A percentile compares a stretch with the other conserved stretches of the same genome.
Conservation (phyloP, 441 rosid genomes). For the Adansonia grandidieri region DNA sequence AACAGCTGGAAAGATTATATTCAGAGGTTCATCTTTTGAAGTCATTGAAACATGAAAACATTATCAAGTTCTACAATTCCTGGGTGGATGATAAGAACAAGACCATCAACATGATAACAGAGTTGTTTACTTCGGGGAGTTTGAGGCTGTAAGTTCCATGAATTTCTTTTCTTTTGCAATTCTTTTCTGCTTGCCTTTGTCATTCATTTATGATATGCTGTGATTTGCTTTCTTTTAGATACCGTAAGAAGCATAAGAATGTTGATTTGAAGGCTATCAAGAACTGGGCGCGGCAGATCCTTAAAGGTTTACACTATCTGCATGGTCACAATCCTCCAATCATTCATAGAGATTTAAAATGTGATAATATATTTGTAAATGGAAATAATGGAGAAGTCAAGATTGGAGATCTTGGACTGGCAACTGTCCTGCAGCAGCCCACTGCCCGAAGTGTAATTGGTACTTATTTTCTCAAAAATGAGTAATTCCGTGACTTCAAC, state of each 20-base stretch:
- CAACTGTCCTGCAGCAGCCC: constrained; percentile 81
- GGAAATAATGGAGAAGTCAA: constrained; percentile 84
- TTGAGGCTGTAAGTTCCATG: constrained; percentile 59
- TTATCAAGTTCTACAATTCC: constrained; percentile 62
- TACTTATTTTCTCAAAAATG: constrained; percentile 35
- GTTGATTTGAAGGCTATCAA: constrained; percentile 76
- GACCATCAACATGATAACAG: constrained; percentile 81
- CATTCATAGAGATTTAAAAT: constrained; percentile 79
- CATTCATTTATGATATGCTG: constrained; percentile 1
- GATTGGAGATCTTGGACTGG: constrained; percentile 89
- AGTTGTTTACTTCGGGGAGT: constrained; percentile 76
- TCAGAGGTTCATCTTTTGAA: constrained; percentile 74
- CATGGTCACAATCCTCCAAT: constrained; percentile 70
- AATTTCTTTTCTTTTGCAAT: constrained; percentile 18
- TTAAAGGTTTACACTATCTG: constrained; percentile 67
- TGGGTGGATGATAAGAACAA: constrained; percentile 76
- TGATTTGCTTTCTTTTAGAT: constrained; percentile 36
- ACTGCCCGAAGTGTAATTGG: constrained; percentile 83
- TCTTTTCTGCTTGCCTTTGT: neutral
- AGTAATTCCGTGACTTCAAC: neutral
- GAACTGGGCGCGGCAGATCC: constrained; percentile 84
- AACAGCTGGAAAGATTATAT: constrained; percentile 65
- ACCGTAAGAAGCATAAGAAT: constrained; percentile 69
- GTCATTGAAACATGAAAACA: constrained; percentile 67
- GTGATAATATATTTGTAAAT: constrained; percentile 81